A percentile compares a stretch with the other conserved stretches of the same genome.
These are phyloP conservation scores for Leptodermis oblonga DNA, from an alignment of 257 asterid genomes.

Conservation along the genomic window DNA sequence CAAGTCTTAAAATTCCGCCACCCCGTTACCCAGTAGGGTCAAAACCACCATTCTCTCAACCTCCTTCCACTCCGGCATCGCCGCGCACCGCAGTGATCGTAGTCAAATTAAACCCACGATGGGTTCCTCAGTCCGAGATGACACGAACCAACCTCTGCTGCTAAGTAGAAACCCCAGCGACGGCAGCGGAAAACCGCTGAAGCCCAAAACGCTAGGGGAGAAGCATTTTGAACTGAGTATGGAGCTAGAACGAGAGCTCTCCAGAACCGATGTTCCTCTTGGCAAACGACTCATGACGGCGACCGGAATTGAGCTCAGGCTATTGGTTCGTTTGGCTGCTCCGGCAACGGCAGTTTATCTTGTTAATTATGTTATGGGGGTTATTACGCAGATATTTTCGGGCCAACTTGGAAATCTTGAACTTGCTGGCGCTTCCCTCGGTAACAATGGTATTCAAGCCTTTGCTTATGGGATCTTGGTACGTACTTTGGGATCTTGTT, in stretches of 20 bases:
- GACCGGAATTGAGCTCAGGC: constrained; percentile 26
- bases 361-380: constrained; percentile 37
- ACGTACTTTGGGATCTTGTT: not conserved
- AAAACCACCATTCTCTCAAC: too few species aligned
- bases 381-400: constrained; percentile 55
- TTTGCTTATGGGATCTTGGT: constrained; percentile 59
- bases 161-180: not conserved
- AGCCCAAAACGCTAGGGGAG: constrained; percentile 5
- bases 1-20: too few species aligned
- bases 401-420: constrained; percentile 65
- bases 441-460: constrained; percentile 52
- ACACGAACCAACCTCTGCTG: constrained; percentile 9
- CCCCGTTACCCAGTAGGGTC: too few species aligned
- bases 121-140: constrained; percentile 3
- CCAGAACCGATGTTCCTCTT: constrained; percentile 3
- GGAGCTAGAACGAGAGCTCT: constrained; percentile 3
- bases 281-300: constrained; percentile 17
- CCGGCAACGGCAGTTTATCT: constrained; percentile 47
- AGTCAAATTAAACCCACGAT: too few species aligned
- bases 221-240: constrained; percentile 5
- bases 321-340: constrained; percentile 40
- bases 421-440: constrained; percentile 55
- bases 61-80: too few species aligned
- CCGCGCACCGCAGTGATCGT: too few species aligned
- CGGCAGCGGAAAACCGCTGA: too few species aligned